Evolutionary conservation across 2,329 filamentous ascomycete species (phyloP).

Genomic region (Fonsecaea monophora): DNA sequence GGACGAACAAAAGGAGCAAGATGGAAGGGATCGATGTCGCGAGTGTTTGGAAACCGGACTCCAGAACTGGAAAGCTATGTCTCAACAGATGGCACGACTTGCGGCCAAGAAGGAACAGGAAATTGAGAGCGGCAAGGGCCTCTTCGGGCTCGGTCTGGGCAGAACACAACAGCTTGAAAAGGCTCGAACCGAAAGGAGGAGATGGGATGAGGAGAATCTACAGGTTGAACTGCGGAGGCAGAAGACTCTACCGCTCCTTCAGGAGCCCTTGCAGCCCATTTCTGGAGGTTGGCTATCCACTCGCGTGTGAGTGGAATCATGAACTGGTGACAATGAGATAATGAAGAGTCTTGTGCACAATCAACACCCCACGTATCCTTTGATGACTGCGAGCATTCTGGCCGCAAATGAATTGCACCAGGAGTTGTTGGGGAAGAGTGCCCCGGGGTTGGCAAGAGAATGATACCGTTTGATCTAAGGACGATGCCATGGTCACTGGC

Average conservation of each 20-base stretch:
- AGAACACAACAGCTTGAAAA: constrained; percentile 32
- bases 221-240: constrained; percentile 39
- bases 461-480: background rate
- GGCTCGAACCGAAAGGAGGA: constrained; percentile 32
- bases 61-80: constrained; percentile 84
- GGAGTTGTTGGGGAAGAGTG: background rate
- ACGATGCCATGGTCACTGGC: background rate
- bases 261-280: constrained; percentile 32
- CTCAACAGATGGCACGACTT: constrained; percentile 65
- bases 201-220: constrained; percentile 39
- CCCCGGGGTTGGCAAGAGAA: background rate
- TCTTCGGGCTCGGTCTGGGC: constrained; percentile 46
- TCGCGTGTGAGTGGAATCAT: constrained; percentile 10
- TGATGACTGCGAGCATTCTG: background rate
- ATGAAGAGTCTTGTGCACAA: constrained; percentile 12
- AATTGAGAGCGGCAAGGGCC: constrained; percentile 42
- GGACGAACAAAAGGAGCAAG: constrained; percentile 46
- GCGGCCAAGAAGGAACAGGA: constrained; percentile 55
- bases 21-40: constrained; percentile 68
- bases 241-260: constrained; percentile 39
- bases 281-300: constrained; percentile 21
- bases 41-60: constrained; percentile 79
- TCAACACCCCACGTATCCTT: background rate
- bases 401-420: background rate
- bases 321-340: constrained; percentile 1